Conservation (phyloP, 2,329 filamentous ascomycete species). For the Nemania sp. region DNA sequence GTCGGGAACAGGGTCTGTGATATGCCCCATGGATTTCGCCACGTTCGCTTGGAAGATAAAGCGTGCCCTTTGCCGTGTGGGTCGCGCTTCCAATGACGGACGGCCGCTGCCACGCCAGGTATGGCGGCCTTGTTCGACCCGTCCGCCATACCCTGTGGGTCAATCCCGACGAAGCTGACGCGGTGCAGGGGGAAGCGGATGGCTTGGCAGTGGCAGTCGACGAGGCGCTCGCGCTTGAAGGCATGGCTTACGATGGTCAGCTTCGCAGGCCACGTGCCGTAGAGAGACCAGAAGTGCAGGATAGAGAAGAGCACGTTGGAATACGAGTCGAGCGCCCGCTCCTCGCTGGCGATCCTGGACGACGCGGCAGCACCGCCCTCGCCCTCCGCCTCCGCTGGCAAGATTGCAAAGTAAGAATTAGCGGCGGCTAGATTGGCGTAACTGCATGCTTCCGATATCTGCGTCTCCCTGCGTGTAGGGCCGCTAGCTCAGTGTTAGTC, state of each 20-base stretch:
- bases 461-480: slow-evolving; percentile 62
- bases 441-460: slow-evolving; percentile 63
- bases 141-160: slow-evolving; percentile 58
- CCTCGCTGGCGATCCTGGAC: slow-evolving; percentile 62
- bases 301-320: slow-evolving; percentile 83
- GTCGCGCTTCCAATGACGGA: slow-evolving; percentile 56
- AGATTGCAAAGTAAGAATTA: slow-evolving; percentile 52
- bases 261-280: slow-evolving; percentile 56
- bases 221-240: slow-evolving; percentile 68
- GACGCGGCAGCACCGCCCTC: slow-evolving; percentile 1
- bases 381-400: too few species aligned
- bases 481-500: slow-evolving; percentile 51
- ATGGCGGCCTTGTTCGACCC: slow-evolving; percentile 46
- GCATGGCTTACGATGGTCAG: slow-evolving; percentile 70
- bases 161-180: slow-evolving; percentile 64
- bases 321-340: slow-evolving; percentile 80
- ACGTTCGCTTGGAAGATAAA: slow-evolving; percentile 53
- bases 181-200: slow-evolving; percentile 56
- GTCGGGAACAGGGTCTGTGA: slow-evolving; percentile 51
- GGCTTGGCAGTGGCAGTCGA: slow-evolving; percentile 66
- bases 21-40: slow-evolving; percentile 55
- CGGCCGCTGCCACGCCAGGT: slow-evolving; percentile 48
- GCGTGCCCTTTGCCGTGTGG: slow-evolving; percentile 54
- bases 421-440: slow-evolving; percentile 60
- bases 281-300: slow-evolving; percentile 57